These are phyloP conservation scores for Sophora flavescens DNA, from an alignment of 306 rosid species.

Conservation along the genomic window DNA sequence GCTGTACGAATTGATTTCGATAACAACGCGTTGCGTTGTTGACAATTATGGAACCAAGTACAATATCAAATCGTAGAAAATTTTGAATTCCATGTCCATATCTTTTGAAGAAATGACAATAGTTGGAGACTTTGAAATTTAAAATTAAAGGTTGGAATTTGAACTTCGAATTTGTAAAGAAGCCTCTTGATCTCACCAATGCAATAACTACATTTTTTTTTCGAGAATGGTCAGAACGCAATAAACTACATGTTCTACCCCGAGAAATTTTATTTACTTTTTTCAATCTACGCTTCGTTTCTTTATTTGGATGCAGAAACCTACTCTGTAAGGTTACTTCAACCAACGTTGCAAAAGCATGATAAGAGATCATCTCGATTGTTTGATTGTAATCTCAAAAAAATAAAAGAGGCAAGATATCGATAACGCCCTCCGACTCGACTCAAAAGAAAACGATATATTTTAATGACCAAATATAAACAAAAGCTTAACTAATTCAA, in stretches of 20 bases:
- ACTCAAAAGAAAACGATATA: no score
- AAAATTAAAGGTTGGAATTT: conserved; percentile 43
- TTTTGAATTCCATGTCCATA: conserved; percentile 30
- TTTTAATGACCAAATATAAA: no score
- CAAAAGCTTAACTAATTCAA: no score
- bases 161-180: conserved; percentile 22
- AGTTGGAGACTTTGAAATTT: conserved; percentile 41
- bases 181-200: neutral
- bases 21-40: conserved; percentile 47
- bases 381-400: no score
- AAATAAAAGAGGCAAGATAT: no score
- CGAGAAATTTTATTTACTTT: no score
- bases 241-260: no score
- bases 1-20: conserved; percentile 42
- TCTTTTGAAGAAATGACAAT: neutral
- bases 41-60: conserved; percentile 45
- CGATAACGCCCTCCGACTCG: no score
- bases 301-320: neutral
- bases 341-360: neutral
- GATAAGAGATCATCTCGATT: no score
- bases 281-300: no score
- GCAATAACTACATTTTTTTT: neutral
- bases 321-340: neutral
- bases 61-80: conserved; percentile 7
- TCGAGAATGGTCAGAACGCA: no score